phyloP scores from a whole-genome alignment of 805 yeast genomes.

The Saccharomycopsis sp. region DNA sequence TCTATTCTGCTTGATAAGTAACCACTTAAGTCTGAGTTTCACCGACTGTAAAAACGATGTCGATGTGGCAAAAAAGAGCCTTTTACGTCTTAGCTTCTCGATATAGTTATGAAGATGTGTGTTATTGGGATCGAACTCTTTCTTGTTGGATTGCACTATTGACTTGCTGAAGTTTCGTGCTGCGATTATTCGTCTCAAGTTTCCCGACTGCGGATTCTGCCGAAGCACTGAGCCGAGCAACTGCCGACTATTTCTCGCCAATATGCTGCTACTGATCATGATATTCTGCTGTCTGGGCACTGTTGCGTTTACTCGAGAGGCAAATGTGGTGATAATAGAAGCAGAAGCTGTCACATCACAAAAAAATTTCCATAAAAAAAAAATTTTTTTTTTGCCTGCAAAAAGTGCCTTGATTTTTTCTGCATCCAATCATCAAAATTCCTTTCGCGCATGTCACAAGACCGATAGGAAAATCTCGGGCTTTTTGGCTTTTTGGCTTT shows the following conservation, averaged over 20 bases:
- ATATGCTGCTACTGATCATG: not conserved
- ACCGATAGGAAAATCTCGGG: not conserved
- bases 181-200: not conserved
- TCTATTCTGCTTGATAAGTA: conserved; percentile 62
- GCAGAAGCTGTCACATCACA: not conserved
- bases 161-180: not conserved
- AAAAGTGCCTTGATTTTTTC: not conserved
- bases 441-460: not conserved
- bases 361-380: not conserved
- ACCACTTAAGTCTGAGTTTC: conserved; percentile 53
- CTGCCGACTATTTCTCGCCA: not conserved
- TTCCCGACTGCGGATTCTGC: not conserved
- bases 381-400: not conserved
- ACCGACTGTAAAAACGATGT: conserved; percentile 14
- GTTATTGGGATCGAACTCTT: not conserved
- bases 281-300: not conserved
- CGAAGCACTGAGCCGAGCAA: not conserved
- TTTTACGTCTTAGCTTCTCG: conserved; percentile 4
- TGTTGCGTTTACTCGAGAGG: no score
- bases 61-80: conserved; percentile 17
- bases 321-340: not conserved
- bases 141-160: not conserved
- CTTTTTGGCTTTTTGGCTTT: not conserved
- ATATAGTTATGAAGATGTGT: not conserved
- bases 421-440: not conserved